These are phyloP conservation scores for Endotrypanum monterogeii DNA, from an alignment of 208 protist genomes.

Conservation along the genomic window DNA sequence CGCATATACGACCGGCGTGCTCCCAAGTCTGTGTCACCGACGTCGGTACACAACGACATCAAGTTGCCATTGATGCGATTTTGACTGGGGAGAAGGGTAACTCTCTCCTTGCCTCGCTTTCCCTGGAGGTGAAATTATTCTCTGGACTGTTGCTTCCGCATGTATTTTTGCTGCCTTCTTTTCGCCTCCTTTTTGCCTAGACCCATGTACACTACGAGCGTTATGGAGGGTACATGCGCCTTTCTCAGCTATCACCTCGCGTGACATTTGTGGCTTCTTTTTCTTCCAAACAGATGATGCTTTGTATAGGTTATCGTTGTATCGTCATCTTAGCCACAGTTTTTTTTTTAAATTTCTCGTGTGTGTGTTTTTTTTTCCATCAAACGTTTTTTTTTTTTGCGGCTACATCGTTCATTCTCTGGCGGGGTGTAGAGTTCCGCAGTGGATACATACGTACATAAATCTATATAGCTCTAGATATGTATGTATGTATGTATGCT, in stretches of 20 bases:
- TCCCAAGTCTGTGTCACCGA: slow-evolving; percentile 5
- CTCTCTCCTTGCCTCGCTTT: neutral
- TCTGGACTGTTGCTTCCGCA: neutral
- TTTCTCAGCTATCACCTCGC: neutral
- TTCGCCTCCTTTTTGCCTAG: neutral
- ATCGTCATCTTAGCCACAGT: neutral
- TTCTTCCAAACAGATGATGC: neutral
- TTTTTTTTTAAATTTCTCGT: neutral
- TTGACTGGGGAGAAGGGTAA: slow-evolving; percentile 2
- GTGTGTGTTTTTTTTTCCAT: neutral
- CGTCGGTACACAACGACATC: neutral
- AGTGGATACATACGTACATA: too few species aligned
- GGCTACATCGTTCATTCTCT: neutral
- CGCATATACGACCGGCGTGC: slow-evolving; percentile 48
- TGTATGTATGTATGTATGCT: neutral
- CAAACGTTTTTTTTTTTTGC: too few species aligned
- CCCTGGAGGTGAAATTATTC: neutral
- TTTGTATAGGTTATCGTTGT: neutral
- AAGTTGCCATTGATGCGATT: slow-evolving; percentile 33
- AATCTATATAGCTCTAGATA: too few species aligned
- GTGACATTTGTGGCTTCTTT: neutral
- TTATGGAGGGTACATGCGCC: neutral
- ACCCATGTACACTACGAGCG: slow-evolving; percentile 1
- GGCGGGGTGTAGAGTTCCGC: neutral
- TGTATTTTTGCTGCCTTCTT: neutral